phyloP scores from a whole-genome alignment of 805 yeast genomes.

The Candida ortonii region DNA sequence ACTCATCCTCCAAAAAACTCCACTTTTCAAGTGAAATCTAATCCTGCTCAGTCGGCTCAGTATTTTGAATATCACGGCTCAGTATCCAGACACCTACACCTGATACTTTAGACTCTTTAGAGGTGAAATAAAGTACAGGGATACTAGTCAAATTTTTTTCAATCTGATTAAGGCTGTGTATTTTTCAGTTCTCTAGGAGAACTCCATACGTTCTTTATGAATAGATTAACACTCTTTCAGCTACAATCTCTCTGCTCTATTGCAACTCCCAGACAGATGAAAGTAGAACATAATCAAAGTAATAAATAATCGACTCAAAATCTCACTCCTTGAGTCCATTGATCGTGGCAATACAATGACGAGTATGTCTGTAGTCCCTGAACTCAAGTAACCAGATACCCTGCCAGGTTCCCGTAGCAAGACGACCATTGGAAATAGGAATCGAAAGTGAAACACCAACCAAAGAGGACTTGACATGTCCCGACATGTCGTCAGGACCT shows the following conservation, averaged over 20 bases:
- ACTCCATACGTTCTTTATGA: not conserved
- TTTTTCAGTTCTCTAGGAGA: not conserved
- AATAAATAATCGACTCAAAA: not conserved
- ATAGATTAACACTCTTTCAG: conserved; percentile 1
- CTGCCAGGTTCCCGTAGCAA: conserved; percentile 83
- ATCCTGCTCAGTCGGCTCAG: not conserved
- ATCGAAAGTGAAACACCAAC: conserved; percentile 65
- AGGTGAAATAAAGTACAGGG: too few relatives aligned
- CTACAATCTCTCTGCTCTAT: too few relatives aligned
- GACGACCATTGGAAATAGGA: conserved; percentile 65
- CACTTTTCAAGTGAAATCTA: not conserved
- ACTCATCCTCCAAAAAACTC: conserved; percentile 4
- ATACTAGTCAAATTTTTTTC: too few relatives aligned
- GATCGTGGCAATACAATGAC: conserved; percentile 70
- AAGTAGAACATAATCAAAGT: not conserved
- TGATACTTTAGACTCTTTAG: not conserved
- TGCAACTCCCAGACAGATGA: too few relatives aligned
- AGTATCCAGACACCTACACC: conserved; percentile 4
- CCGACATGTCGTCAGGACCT: conserved; percentile 84
- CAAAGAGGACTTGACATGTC: conserved; percentile 63
- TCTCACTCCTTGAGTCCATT: conserved; percentile 49
- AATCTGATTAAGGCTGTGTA: too few relatives aligned
- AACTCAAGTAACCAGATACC: conserved; percentile 78
- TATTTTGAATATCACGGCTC: not conserved
- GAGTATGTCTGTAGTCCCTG: conserved; percentile 58